phyloP scores from a whole-genome alignment of 192 early-diverging fungal genomes.

The Rhizophagus prolifer region DNA sequence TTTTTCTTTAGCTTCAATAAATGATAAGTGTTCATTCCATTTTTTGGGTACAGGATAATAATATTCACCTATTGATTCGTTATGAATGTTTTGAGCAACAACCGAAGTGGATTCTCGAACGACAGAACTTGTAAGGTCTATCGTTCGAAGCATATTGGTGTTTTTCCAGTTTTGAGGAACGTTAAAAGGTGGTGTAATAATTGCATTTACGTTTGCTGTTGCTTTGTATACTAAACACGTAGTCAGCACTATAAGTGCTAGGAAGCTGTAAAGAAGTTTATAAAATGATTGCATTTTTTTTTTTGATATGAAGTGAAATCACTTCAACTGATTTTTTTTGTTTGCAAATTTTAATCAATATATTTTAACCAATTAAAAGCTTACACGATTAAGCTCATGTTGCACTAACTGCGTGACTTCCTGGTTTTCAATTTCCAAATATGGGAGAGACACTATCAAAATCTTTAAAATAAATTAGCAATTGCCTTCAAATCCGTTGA shows the following conservation, averaged over 20 bases:
- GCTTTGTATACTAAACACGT: background rate
- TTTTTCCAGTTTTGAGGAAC: slow-evolving; percentile 51
- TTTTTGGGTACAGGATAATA: slow-evolving; percentile 44
- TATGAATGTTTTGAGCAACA: slow-evolving; percentile 44
- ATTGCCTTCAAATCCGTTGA: too few species aligned
- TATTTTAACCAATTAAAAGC: background rate
- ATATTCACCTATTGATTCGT: slow-evolving; percentile 43
- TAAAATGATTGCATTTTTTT: background rate
- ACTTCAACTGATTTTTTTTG: background rate
- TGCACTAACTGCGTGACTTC: background rate
- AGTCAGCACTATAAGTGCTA: background rate
- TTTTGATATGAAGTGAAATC: background rate
- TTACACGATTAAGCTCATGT: background rate
- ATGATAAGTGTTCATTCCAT: slow-evolving; percentile 37
- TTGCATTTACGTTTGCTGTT: background rate
- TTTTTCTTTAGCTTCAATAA: slow-evolving; percentile 44
- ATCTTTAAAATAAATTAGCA: too few species aligned
- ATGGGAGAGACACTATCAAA: too few species aligned
- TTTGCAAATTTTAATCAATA: too few species aligned
- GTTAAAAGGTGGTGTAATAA: background rate
- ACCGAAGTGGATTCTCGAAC: slow-evolving; percentile 50
- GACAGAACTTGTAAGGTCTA: slow-evolving; percentile 58
- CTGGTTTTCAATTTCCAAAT: too few species aligned
- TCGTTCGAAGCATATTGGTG: slow-evolving; percentile 56
- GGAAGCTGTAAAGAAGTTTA: background rate